Percentiles rank a stretch among this genome's conserved stretches.
phyloP scores from a whole-genome alignment of 2,329 filamentous ascomycete genomes.

The Beauveria bassiana region DNA sequence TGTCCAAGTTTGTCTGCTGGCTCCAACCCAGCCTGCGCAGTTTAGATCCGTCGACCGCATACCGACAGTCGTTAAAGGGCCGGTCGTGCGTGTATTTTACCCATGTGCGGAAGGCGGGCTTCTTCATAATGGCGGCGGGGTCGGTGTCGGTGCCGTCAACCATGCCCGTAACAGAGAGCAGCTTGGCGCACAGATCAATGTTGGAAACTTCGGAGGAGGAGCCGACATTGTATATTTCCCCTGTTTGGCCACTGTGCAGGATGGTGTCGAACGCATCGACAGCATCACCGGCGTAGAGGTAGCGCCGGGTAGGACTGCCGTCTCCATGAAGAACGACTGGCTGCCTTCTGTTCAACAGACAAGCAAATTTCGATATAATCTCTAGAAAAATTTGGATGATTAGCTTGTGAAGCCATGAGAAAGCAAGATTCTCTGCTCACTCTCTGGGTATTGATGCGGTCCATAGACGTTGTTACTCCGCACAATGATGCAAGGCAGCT shows the following conservation, averaged over 20 bases:
- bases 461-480: constrained; percentile 82
- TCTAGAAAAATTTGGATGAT: constrained; percentile 39
- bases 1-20: constrained; percentile 56
- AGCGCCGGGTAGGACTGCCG: constrained; percentile 65
- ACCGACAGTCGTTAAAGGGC: constrained; percentile 69
- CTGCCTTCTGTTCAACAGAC: constrained; percentile 56
- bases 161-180: constrained; percentile 57
- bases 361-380: constrained; percentile 77
- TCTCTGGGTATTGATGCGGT: constrained; percentile 76
- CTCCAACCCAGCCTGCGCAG: constrained; percentile 60
- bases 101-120: constrained; percentile 44
- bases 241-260: constrained; percentile 65
- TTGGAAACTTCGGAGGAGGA: constrained; percentile 74
- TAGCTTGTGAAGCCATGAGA: background rate
- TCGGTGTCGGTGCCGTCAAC: constrained; percentile 39
- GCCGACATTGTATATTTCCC: constrained; percentile 76
- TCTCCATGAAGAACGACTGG: constrained; percentile 70
- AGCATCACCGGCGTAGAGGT: constrained; percentile 72
- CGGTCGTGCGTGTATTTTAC: constrained; percentile 70
- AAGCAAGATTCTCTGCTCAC: constrained; percentile 37
- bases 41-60: constrained; percentile 64
- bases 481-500: constrained; percentile 71
- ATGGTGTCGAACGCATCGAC: constrained; percentile 80
- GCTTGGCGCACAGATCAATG: constrained; percentile 55
- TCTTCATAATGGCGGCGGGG: constrained; percentile 23